Percentiles rank a stretch among this genome's conserved stretches.
Conservation (phyloP, 371 early-diverging fungal genomes). For the Apophysomyces trapeziformis region DNA sequence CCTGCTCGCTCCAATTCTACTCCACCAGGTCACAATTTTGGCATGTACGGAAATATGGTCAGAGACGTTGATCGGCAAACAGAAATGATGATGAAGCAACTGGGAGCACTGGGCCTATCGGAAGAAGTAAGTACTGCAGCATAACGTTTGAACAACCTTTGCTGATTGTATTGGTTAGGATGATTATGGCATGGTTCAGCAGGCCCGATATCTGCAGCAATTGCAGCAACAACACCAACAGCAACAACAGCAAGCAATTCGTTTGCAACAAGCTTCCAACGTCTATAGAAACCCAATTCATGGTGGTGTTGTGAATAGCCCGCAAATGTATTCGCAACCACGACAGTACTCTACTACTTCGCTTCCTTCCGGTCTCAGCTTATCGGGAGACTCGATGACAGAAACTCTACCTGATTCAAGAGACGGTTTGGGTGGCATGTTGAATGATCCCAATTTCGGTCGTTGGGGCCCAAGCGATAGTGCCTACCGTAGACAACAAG, state of each 20-base stretch:
- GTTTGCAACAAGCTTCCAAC: slow-evolving; percentile 21
- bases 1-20: slow-evolving; percentile 54
- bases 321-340: slow-evolving; percentile 20
- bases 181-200: slow-evolving; percentile 19
- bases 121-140: slow-evolving; percentile 34
- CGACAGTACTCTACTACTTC: slow-evolving; percentile 6
- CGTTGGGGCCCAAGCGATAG: slow-evolving; percentile 14
- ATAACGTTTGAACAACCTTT: slow-evolving; percentile 16
- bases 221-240: slow-evolving; percentile 19
- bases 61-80: slow-evolving; percentile 27
- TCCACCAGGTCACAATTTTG: slow-evolving; percentile 44
- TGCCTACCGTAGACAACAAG: slow-evolving; percentile 16
- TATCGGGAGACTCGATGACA: slow-evolving; percentile 6
- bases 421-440: slow-evolving; percentile 8
- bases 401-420: slow-evolving; percentile 7
- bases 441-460: slow-evolving; percentile 9
- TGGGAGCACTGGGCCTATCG: slow-evolving; percentile 39
- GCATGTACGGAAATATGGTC: slow-evolving; percentile 21
- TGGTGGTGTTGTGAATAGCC: not conserved
- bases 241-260: slow-evolving; percentile 19
- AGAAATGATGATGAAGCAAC: slow-evolving; percentile 35
- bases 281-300: slow-evolving; percentile 10
- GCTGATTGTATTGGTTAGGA: not conserved
- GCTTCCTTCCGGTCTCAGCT: slow-evolving; percentile 23
- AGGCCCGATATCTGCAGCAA: slow-evolving; percentile 22